Evolutionary conservation across 805 yeast species (phyloP).

Genomic region (Barnettozyma vustinii): DNA sequence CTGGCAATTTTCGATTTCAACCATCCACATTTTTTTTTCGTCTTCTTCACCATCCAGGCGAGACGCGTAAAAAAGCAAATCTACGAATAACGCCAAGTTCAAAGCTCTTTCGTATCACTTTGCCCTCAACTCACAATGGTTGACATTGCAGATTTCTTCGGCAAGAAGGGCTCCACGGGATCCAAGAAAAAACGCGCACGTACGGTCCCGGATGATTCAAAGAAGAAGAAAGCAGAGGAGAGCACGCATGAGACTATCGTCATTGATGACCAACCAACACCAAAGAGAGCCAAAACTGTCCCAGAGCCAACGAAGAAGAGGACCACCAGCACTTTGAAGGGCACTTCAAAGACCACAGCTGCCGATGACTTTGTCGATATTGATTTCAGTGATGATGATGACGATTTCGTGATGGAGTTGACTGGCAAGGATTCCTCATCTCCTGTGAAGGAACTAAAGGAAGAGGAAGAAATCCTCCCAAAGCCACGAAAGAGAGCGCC

Average conservation of each 20-base stretch:
- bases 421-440: background rate
- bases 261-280: conserved; percentile 22
- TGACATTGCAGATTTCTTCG: conserved; percentile 37
- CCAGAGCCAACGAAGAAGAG: background rate
- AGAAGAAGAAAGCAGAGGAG: conserved; percentile 4
- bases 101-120: background rate
- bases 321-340: background rate
- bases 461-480: background rate
- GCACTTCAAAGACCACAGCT: conserved; percentile 3
- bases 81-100: background rate
- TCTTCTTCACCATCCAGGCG: background rate
- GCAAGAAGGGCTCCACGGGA: conserved; percentile 15
- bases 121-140: conserved; percentile 19
- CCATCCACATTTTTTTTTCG: background rate
- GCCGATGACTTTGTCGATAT: conserved; percentile 16
- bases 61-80: conserved; percentile 1
- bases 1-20: background rate
- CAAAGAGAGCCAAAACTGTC: conserved; percentile 10
- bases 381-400: conserved; percentile 18
- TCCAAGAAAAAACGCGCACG: background rate
- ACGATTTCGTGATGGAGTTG: conserved; percentile 13
- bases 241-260: conserved; percentile 10
- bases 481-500: background rate
- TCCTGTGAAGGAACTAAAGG: background rate
- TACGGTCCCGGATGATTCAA: background rate